Evolutionary conservation across 1,284 basidiomycete species (phyloP), one percentile per base, ranked within the genome.

Genomic region (Irpex lacteus): DNA sequence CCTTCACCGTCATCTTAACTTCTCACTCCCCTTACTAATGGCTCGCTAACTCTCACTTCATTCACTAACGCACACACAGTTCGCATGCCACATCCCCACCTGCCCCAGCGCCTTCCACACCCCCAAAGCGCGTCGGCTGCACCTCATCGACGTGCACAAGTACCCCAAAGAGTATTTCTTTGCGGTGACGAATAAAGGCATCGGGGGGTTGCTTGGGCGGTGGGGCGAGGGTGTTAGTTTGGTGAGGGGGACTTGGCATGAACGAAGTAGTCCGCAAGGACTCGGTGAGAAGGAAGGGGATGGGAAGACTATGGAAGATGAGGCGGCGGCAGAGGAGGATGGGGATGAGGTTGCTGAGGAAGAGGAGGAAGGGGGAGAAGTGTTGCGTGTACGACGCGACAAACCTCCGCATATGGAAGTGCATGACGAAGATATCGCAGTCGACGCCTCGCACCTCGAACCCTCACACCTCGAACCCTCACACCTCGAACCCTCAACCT

Each of bases 151-250:
- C 70, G 85, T 82, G 18, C 95, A 97, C 71, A 83, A 82, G 52
- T 97, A 91, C 71, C 95, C 95, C 1, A 89, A 34, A 4, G 32
- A 32, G 32, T 32, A 32, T 32, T 96, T 93, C 76, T 96, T 96
- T 74, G 85, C 88, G 21, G 89, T 96, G 53, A 94, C 92, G 7
- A 94, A 95, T 74, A 94, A 92, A 74, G 94, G 94, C 21, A 86
- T 96, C 6, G 91, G 91, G 7, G 90, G 87, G 1, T 76, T 93
- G 19, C 73, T 93, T 64, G 84, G 84, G 72, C 84, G 78, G 70
- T 93, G 90, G 90, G 91, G 91, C 8, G 90, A 91, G 67, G 91
- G 91, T 8, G 91, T 85, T 6, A 92, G 90, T 70, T 79, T 94
- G 77, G 80, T 93, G 61, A 79, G 91, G 32, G 83, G 83, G 34